Evolutionary conservation across 2,329 filamentous ascomycete genomes (phyloP).

Genomic region (Fusarium sp.): DNA sequence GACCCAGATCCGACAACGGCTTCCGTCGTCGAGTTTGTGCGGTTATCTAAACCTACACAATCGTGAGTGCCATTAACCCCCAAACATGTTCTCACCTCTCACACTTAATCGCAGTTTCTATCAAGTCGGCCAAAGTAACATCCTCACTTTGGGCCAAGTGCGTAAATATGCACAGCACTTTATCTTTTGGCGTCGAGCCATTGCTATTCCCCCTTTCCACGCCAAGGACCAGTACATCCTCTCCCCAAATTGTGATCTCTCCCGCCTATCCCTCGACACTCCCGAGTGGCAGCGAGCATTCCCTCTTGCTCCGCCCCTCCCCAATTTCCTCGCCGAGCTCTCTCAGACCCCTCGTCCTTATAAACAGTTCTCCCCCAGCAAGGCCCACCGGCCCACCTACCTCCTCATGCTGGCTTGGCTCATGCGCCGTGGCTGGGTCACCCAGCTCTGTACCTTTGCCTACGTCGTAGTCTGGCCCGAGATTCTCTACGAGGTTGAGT

Average conservation of each 20-base stretch:
- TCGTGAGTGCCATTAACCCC: conserved; percentile 58
- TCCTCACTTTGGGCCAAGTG: conserved; percentile 83
- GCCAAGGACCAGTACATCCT: conserved; percentile 91
- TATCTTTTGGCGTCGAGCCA: conserved; percentile 94
- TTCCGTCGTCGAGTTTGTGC: conserved; percentile 84
- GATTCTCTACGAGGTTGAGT: conserved; percentile 83
- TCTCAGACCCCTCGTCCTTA: conserved; percentile 86
- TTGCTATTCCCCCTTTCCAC: conserved; percentile 91
- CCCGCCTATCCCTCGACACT: conserved; percentile 75
- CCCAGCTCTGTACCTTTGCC: conserved; percentile 89
- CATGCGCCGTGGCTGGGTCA: conserved; percentile 92
- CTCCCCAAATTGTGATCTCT: conserved; percentile 87
- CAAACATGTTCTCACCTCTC: not conserved
- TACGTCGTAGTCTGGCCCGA: conserved; percentile 88
- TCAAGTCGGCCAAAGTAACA: conserved; percentile 77
- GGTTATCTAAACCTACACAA: conserved; percentile 76
- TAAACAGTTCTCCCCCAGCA: conserved; percentile 85
- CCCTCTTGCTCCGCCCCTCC: conserved; percentile 83
- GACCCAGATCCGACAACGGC: conserved; percentile 81
- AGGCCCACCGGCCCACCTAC: conserved; percentile 88
- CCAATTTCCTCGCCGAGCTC: conserved; percentile 87
- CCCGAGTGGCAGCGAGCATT: conserved; percentile 82
- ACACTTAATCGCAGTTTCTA: conserved; percentile 60
- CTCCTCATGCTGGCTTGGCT: conserved; percentile 95
- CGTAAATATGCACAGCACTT: conserved; percentile 92